Evolutionary conservation across 139 green algal species (phyloP), one percentile per base, ranked within the genome.

Genomic region (Tetradesmus lagerheimii): DNA sequence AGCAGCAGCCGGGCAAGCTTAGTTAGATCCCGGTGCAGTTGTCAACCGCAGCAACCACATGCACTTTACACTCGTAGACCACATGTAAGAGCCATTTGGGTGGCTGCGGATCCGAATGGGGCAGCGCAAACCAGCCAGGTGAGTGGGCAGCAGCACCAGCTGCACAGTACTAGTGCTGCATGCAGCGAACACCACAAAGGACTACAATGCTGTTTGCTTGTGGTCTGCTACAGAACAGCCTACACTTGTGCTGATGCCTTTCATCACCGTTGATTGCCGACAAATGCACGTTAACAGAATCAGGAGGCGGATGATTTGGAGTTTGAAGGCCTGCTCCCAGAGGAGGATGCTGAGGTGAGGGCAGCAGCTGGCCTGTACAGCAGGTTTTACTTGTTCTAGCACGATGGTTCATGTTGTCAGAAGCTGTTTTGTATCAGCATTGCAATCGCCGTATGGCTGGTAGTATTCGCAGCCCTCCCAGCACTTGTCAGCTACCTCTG

Each of bases 281-380:
- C n/a, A n/a, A 64, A 27, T 27, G 15, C 4, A 31, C 20, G n/a
- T 31, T 71, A 23, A n/a, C 57, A 71, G 57, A 71, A n/a, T 31
- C 23, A 71, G 57, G 23, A 71, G 23, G 23, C 57, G n/a, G 43
- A 29, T 3, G 43, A 47, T 18, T 31, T 77, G 64, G 62, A 92
- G 38, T 90, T 90, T 71, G 80, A 79, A 53, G 91, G 91, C 1
- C 90, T 93, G 75, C 62, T 88, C 0, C 91, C 91, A 8, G 91
- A 93, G 67, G 91, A 93, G 29, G 91, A 93, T 64, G 34, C 31
- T 20, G 89, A 93, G 89, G 91, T 91, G 29, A 27, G 87, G n/a
- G 64, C n/a, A 38, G 67, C 82, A 50, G 4, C 50, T 77, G 53
- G 23, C n/a, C 12, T 45, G 47, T 11, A 34, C 53, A 50, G 47